Conservation (phyloP, 257 asterid genomes). For the Solanum tarijense region DNA sequence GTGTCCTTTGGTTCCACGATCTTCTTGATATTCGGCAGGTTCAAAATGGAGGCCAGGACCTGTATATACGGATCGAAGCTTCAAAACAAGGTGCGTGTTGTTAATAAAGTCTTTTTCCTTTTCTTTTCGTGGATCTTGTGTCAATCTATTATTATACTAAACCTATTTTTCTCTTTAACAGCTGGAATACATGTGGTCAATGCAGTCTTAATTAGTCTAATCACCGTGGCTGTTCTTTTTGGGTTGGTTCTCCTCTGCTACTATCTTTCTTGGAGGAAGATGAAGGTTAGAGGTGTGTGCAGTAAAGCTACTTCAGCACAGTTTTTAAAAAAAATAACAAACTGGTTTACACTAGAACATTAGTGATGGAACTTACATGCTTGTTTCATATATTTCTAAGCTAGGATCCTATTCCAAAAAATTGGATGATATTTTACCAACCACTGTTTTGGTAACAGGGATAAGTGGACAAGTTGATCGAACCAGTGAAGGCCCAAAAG, state of each 20-base stretch:
- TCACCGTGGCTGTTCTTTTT: slow-evolving; percentile 8
- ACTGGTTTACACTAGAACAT: too few species aligned
- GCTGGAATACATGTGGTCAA: slow-evolving; percentile 3
- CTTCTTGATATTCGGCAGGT: slow-evolving; percentile 20
- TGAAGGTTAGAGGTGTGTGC: background rate
- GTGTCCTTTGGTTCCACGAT: slow-evolving; percentile 32
- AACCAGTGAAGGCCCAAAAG: background rate
- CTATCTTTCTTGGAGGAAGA: slow-evolving; percentile 12
- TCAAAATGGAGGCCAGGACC: slow-evolving; percentile 25
- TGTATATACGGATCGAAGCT: slow-evolving; percentile 22
- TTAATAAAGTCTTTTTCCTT: background rate
- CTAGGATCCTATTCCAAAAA: background rate
- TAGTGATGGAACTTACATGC: background rate
- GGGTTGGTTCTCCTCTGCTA: slow-evolving; percentile 13
- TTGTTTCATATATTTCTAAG: background rate
- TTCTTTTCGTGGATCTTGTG: background rate
- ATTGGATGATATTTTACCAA: background rate
- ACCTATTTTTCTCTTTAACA: background rate
- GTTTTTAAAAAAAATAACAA: too few species aligned
- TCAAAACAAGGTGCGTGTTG: slow-evolving; percentile 12
- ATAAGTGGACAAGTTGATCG: background rate
- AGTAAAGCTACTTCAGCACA: background rate
- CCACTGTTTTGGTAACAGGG: background rate
- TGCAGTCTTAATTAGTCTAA: slow-evolving; percentile 3
- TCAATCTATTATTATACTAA: background rate